A percentile compares a stretch with the other conserved stretches of the same genome.
phyloP scores from a whole-genome alignment of 257 asterid genomes.

The Penstemon barbatus region DNA sequence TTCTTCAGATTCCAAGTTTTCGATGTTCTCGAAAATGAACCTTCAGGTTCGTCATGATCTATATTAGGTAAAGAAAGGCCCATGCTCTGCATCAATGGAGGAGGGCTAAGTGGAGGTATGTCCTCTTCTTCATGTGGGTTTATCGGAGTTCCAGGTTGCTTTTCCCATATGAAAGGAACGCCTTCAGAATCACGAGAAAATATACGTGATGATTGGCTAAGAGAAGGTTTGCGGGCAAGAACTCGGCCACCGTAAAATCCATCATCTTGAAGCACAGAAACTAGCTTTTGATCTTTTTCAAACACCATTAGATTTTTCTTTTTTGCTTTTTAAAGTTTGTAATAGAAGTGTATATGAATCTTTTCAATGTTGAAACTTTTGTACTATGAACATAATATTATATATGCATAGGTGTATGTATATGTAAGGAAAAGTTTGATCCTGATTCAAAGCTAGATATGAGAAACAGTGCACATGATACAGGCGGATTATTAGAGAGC shows the following conservation, averaged over 20 bases:
- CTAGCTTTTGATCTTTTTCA: conserved; percentile 24
- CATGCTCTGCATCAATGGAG: conserved; percentile 56
- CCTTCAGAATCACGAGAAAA: conserved; percentile 56
- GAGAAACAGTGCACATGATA: conserved; percentile 58
- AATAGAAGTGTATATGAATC: background rate
- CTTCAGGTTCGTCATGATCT: conserved; percentile 31
- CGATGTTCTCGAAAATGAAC: conserved; percentile 10
- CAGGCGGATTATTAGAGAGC: conserved; percentile 31
- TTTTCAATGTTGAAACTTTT: background rate
- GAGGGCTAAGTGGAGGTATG: conserved; percentile 63
- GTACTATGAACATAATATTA: conserved; percentile 7
- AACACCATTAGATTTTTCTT: conserved; percentile 26
- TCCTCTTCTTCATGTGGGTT: conserved; percentile 44
- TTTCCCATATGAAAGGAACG: conserved; percentile 79
- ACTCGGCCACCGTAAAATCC: conserved; percentile 42
- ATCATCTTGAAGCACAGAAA: conserved; percentile 50
- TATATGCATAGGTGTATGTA: background rate
- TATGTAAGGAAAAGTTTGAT: conserved; percentile 27
- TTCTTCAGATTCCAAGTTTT: conserved; percentile 36
- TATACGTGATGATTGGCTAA: conserved; percentile 56
- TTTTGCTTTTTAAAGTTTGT: background rate
- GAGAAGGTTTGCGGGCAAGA: conserved; percentile 50
- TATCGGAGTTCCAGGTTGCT: conserved; percentile 68
- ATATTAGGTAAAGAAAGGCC: conserved; percentile 51
- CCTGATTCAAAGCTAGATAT: conserved; percentile 44